Evolutionary conservation across 306 rosid genomes (phyloP).

Genomic region (Fagus crenata): DNA sequence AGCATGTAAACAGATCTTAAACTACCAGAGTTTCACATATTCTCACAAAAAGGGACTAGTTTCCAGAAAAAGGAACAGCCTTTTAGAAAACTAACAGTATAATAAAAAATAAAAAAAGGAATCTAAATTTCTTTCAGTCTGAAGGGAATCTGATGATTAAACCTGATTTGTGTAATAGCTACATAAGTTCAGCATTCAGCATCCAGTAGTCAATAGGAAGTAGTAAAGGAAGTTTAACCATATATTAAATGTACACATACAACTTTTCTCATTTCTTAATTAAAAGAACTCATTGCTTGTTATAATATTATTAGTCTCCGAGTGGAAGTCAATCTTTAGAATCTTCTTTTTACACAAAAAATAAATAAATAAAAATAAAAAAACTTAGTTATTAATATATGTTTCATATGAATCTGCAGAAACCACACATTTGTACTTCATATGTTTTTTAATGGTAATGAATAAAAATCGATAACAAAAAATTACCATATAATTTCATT

Average conservation of each 20-base stretch:
- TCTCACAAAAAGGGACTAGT: too few relatives aligned
- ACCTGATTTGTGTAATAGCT: background rate
- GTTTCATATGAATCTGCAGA: background rate
- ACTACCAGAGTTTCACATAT: background rate
- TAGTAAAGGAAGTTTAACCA: background rate
- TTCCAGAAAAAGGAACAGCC: too few relatives aligned
- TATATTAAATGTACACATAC: background rate
- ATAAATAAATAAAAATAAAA: background rate
- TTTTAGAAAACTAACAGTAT: too few relatives aligned
- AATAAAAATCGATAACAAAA: too few relatives aligned
- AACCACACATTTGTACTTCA: background rate
- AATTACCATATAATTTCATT: too few relatives aligned
- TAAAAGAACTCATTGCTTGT: background rate
- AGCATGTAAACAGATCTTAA: constrained; percentile 22
- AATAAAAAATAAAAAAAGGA: too few relatives aligned
- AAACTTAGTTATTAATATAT: background rate
- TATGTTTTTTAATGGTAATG: background rate
- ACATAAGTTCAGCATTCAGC: background rate
- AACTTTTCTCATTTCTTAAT: background rate
- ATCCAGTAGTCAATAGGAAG: background rate
- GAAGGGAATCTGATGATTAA: background rate
- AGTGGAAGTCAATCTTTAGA: background rate
- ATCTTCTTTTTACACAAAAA: background rate
- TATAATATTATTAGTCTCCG: background rate
- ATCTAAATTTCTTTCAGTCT: background rate